These are phyloP conservation scores for Podospora tetraspora DNA, from an alignment of 495 filamentous ascomycete genomes.

Conservation along the genomic window DNA sequence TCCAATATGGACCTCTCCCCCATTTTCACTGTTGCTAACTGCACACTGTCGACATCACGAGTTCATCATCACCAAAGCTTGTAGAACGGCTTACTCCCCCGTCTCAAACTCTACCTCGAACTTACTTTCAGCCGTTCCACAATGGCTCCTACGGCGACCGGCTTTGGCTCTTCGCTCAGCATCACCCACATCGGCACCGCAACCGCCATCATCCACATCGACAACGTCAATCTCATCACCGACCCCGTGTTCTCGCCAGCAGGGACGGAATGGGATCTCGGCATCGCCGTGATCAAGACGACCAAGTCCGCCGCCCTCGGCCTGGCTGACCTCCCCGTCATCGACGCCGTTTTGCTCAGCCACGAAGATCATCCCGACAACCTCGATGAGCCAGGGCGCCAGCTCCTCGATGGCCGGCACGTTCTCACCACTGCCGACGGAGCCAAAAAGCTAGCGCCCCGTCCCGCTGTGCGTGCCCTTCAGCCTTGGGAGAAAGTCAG, in stretches of 20 bases:
- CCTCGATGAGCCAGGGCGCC: slow-evolving; percentile 39
- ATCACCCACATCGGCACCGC: slow-evolving; percentile 50
- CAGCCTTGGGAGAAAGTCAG: slow-evolving; percentile 21
- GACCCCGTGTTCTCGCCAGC: slow-evolving; percentile 51
- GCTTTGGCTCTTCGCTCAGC: slow-evolving; percentile 17
- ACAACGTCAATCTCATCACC: slow-evolving; percentile 45
- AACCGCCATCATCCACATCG: slow-evolving; percentile 46
- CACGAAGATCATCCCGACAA: slow-evolving; percentile 55
- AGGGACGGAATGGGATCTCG: slow-evolving; percentile 35
- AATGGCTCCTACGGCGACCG: slow-evolving; percentile 15
- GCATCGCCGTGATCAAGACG: slow-evolving; percentile 28
- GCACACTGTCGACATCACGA: background rate
- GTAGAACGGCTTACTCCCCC: background rate
- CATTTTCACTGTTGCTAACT: background rate
- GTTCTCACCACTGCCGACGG: slow-evolving; percentile 51
- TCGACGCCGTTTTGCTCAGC: slow-evolving; percentile 49
- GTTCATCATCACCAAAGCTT: slow-evolving; percentile 1
- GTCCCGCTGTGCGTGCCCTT: slow-evolving; percentile 41
- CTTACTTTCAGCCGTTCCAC: background rate
- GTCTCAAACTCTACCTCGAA: background rate
- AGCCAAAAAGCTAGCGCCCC: slow-evolving; percentile 38
- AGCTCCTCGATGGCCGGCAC: slow-evolving; percentile 43
- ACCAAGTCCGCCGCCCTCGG: slow-evolving; percentile 34
- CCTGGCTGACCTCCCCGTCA: slow-evolving; percentile 39
- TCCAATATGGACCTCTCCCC: background rate